These are phyloP conservation scores for Pneumocystis carinii DNA, from an alignment of 1,139 yeast species.

Conservation along the genomic window DNA sequence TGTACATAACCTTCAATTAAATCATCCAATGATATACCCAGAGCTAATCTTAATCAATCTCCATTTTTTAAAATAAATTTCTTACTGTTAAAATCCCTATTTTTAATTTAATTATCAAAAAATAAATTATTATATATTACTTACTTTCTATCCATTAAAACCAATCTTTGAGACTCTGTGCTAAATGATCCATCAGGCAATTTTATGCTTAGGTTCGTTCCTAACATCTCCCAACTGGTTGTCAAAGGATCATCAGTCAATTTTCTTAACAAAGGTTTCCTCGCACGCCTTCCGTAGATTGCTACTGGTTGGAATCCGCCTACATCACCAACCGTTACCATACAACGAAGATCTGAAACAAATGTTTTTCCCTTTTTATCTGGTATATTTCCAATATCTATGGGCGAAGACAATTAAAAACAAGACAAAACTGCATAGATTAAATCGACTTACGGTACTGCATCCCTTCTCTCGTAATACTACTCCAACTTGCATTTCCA, in stretches of 20 bases:
- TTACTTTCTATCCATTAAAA: not conserved
- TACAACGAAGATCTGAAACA: not conserved
- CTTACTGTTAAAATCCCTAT: not conserved
- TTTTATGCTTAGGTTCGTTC: not conserved
- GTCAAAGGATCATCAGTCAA: not conserved
- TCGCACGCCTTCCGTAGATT: not conserved
- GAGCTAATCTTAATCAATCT: not conserved
- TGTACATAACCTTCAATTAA: slow-evolving; percentile 2
- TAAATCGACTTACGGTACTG: not conserved
- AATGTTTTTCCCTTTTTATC: not conserved
- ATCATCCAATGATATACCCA: slow-evolving; percentile 1
- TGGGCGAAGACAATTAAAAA: not conserved
- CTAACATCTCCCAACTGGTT: slow-evolving; percentile 1
- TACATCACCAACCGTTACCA: not conserved
- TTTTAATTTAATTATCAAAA: not conserved
- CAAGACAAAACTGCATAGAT: not conserved
- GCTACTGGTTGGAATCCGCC: not conserved
- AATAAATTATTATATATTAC: not conserved
- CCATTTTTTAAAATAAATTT: not conserved
- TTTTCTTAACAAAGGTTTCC: not conserved
- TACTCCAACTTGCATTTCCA: not conserved
- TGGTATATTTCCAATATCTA: not conserved
- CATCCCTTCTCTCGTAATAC: not conserved
- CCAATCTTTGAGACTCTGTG: not conserved
- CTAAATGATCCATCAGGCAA: not conserved